Percentiles rank a stretch among this genome's conserved stretches.
These are phyloP conservation scores for Blastomyces parvus DNA, from an alignment of 2,329 filamentous ascomycete genomes.

Conservation along the genomic window DNA sequence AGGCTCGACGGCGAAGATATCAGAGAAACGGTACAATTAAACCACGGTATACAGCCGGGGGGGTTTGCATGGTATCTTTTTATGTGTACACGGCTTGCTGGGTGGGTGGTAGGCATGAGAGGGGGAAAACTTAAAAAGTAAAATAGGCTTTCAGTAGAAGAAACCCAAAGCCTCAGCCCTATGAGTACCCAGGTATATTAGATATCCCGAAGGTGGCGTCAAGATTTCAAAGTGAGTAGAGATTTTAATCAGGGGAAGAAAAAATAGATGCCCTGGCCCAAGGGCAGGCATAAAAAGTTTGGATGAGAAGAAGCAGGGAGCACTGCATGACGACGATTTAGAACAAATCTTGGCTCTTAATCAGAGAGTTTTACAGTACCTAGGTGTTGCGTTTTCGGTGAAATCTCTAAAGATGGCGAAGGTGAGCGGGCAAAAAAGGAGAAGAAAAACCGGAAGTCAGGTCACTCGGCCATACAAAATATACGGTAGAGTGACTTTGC, in stretches of 20 bases:
- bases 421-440: neutral
- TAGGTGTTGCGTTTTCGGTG: neutral
- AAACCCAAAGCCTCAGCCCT: neutral
- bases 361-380: neutral
- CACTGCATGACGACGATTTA: no score
- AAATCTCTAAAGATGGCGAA: constrained; percentile 1
- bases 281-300: neutral
- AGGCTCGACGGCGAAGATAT: neutral
- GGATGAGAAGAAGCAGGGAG: neutral
- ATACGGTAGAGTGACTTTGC: neutral
- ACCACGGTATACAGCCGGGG: neutral
- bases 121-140: no score
- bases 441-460: neutral
- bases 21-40: neutral
- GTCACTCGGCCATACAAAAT: neutral
- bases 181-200: neutral
- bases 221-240: neutral
- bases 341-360: neutral
- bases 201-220: neutral
- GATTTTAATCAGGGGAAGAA: neutral
- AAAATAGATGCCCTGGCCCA: neutral
- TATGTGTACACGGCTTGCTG: neutral
- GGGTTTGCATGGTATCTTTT: no score
- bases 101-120: neutral
- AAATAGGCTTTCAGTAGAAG: neutral